Percentiles rank a stretch among this genome's conserved stretches.
phyloP scores from a whole-genome alignment of 805 yeast species.

The Kazachstania taianensis region DNA sequence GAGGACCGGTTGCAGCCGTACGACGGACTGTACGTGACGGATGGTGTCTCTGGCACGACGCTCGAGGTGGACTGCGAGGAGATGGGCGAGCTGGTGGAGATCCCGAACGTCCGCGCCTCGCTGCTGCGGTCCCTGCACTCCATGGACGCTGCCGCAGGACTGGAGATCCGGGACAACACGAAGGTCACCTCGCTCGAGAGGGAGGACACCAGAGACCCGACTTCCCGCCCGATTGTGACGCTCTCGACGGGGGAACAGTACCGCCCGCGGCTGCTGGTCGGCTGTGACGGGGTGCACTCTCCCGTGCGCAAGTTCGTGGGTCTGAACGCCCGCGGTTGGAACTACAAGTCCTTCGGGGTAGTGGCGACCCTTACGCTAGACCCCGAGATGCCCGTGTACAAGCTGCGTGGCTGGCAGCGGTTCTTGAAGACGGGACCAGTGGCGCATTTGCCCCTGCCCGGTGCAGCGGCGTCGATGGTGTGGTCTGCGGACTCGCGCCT shows the following conservation, averaged over 20 bases:
- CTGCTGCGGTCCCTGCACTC: slow-evolving; percentile 45
- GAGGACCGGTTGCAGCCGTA: slow-evolving; percentile 68
- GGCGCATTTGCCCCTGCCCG: slow-evolving; percentile 84
- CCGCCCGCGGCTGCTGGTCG: slow-evolving; percentile 69
- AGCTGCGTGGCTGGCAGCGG: slow-evolving; percentile 83
- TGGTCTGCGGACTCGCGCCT: slow-evolving; percentile 84
- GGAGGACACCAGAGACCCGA: slow-evolving; percentile 25
- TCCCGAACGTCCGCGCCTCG: slow-evolving; percentile 70
- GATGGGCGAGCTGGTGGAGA: slow-evolving; percentile 81
- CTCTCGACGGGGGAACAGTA: slow-evolving; percentile 54
- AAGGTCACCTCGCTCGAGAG: slow-evolving; percentile 49
- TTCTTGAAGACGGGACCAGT: slow-evolving; percentile 87
- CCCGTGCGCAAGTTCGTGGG: slow-evolving; percentile 79
- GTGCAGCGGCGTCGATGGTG: slow-evolving; percentile 78
- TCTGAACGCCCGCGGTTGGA: slow-evolving; percentile 88
- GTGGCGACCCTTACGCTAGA: slow-evolving; percentile 79
- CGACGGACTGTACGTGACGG: slow-evolving; percentile 77
- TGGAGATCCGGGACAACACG: slow-evolving; percentile 50
- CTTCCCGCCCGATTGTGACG: slow-evolving; percentile 69
- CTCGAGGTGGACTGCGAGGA: slow-evolving; percentile 58
- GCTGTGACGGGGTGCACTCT: slow-evolving; percentile 94
- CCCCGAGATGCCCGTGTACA: slow-evolving; percentile 59
- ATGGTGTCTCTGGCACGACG: slow-evolving; percentile 61
- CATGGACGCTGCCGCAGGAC: slow-evolving; percentile 25
- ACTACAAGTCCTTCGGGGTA: slow-evolving; percentile 78